Percentiles rank a stretch among this genome's conserved stretches.
phyloP scores from a whole-genome alignment of 306 rosid species.

The Casuarina glauca region DNA sequence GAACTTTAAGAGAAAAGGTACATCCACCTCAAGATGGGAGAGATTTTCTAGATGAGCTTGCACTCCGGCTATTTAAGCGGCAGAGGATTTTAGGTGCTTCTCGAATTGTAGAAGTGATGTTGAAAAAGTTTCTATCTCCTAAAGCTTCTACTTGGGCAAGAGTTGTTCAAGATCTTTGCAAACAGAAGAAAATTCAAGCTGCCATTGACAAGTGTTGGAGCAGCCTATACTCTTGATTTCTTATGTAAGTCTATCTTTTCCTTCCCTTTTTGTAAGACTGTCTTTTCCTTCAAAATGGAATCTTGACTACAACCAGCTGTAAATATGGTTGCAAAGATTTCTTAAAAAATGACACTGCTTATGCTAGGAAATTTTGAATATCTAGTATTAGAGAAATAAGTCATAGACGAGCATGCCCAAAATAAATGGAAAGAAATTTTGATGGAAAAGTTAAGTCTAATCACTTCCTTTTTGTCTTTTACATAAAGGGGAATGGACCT shows the following conservation, averaged over 20 bases:
- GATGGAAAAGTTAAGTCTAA: no score
- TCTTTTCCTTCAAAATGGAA: not conserved
- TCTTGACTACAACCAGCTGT: not conserved
- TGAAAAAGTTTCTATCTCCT: slow-evolving; percentile 60
- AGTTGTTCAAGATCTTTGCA: slow-evolving; percentile 63
- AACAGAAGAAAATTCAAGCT: slow-evolving; percentile 46
- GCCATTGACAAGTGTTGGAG: slow-evolving; percentile 64
- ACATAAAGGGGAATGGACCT: no score
- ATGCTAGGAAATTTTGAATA: no score
- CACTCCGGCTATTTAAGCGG: slow-evolving; percentile 60
- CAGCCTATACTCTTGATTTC: slow-evolving; percentile 48
- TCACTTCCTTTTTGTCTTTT: no score
- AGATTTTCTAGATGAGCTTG: slow-evolving; percentile 85
- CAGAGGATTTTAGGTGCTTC: slow-evolving; percentile 61
- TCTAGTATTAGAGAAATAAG: no score
- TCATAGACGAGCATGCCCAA: no score
- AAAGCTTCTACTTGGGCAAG: slow-evolving; percentile 78
- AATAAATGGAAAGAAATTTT: no score
- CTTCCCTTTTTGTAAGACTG: not conserved
- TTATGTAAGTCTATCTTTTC: slow-evolving; percentile 22
- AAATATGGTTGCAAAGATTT: not conserved
- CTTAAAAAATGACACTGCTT: not conserved
- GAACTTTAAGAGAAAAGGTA: slow-evolving; percentile 60
- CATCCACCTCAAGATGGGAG: slow-evolving; percentile 83
- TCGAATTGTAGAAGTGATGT: slow-evolving; percentile 67